Evolutionary conservation across 306 rosid genomes (phyloP).

Genomic region (Pterocarpus santalinus): DNA sequence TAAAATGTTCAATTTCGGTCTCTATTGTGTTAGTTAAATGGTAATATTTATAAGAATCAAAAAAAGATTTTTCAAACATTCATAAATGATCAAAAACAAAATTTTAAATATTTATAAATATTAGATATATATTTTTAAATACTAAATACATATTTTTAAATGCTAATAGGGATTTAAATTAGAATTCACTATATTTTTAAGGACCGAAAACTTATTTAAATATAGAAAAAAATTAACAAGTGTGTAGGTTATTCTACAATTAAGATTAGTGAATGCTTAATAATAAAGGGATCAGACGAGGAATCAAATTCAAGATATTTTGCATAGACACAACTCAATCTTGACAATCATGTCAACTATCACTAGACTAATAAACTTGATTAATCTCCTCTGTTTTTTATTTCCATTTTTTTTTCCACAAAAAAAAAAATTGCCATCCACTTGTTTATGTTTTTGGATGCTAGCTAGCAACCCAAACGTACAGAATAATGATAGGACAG

Average conservation of each 20-base stretch:
- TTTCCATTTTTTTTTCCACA: background rate
- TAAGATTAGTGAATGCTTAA: background rate
- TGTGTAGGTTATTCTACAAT: background rate
- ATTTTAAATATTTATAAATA: too few relatives aligned
- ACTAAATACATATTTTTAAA: too few relatives aligned
- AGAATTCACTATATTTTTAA: too few relatives aligned
- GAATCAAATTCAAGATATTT: constrained; percentile 5
- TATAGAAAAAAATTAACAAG: too few relatives aligned
- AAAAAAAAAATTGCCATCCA: background rate
- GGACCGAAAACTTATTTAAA: too few relatives aligned
- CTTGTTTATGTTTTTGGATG: constrained; percentile 29
- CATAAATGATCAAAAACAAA: too few relatives aligned
- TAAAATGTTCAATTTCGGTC: too few relatives aligned
- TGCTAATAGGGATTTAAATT: too few relatives aligned
- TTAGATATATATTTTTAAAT: too few relatives aligned
- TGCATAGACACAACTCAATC: background rate
- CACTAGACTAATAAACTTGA: constrained; percentile 4
- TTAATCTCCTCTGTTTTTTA: background rate
- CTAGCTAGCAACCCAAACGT: constrained; percentile 34
- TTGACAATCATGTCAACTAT: constrained; percentile 2
- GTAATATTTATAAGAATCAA: too few relatives aligned
- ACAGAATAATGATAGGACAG: constrained; percentile 21
- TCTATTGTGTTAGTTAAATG: too few relatives aligned
- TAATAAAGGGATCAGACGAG: background rate
- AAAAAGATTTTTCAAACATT: too few relatives aligned